Evolutionary conservation across 495 filamentous ascomycete genomes (phyloP), one percentile per base, ranked within the genome.

Genomic region (Penicillium riverlandense): DNA sequence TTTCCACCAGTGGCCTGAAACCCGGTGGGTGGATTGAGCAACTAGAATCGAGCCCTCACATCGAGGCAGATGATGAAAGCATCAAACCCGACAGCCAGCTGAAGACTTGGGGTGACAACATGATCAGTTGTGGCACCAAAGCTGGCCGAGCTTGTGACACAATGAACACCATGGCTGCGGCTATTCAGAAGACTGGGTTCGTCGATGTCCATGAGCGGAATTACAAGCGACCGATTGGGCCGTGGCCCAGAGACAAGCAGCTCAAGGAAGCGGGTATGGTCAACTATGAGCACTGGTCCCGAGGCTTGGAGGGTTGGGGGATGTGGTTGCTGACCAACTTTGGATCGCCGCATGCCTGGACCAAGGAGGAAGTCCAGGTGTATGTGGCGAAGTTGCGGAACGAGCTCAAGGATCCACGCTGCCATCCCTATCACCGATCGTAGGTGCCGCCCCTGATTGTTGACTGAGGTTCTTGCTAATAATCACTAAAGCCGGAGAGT

Each of bases 11-110:
- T 7, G 50, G 52, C 32, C 49, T 59, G 6, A 60, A 55, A 41
- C 74, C 75, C 1, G 74, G 76, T 35, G 76, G 70, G 15, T 79
- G 70, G 58, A 58, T 78, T 29, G 77, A 81, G 46, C 53, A 75
- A 38, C 65, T 76, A 37, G 76, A 80, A 37, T 45, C 70, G 5
- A 44, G 52, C 37, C 54, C 60, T 35, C 29, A 40, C 33, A 54
- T 69, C 11, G 34, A 44, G 1, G 64, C 59, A 39, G 69, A 74
- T 48, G 75, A 78, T 51, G 55, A 57, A 34, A 66, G 58, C 34
- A 39, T 67, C 8, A 45, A 47, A 8, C 55, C 54, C 8, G 54
- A 55, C 31, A 63, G 58, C 40, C 30, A 44, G 4, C 38, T 75
- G 8, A 38, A 35, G 0, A 30, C 52, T 5, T 58, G 42, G 38